Conservation (phyloP, 352 stramenopile species). For the Globisporangium middletonii region DNA sequence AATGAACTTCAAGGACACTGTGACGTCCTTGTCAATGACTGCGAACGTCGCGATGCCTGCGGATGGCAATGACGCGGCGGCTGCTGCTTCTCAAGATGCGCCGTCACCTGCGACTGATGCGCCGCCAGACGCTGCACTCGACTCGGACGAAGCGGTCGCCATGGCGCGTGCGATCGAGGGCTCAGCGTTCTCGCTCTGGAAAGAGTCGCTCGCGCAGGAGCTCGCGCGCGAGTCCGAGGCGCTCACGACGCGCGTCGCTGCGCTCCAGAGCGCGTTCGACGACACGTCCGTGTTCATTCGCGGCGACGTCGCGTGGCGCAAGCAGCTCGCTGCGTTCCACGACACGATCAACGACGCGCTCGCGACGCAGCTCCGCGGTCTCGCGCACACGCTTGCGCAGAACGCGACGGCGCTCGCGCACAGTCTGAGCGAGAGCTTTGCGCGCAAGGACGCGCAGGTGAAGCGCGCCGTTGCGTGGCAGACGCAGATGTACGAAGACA, state of each 20-base stretch:
- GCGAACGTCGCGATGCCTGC: too few relatives aligned
- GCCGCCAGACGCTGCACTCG: not conserved
- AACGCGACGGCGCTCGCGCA: slow-evolving; percentile 27
- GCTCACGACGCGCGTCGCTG: slow-evolving; percentile 25
- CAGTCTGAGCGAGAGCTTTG: slow-evolving; percentile 34
- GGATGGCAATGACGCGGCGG: too few relatives aligned
- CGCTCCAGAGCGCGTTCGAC: slow-evolving; percentile 46
- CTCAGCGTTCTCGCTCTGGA: slow-evolving; percentile 12
- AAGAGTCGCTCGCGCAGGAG: slow-evolving; percentile 3
- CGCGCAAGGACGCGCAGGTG: slow-evolving; percentile 22
- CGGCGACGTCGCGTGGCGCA: slow-evolving; percentile 56
- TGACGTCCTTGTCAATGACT: too few relatives aligned
- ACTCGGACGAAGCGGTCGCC: slow-evolving; percentile 3
- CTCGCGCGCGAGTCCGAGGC: slow-evolving; percentile 12
- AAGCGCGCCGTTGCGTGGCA: slow-evolving; percentile 35
- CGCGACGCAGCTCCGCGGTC: slow-evolving; percentile 12
- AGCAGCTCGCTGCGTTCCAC: slow-evolving; percentile 42
- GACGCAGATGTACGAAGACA: slow-evolving; percentile 40
- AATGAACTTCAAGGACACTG: too few relatives aligned
- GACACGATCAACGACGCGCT: slow-evolving; percentile 42
- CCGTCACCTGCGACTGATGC: too few relatives aligned
- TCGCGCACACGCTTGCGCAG: slow-evolving; percentile 20
- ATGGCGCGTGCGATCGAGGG: slow-evolving; percentile 4
- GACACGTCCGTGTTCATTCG: slow-evolving; percentile 50
- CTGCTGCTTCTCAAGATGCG: too few relatives aligned